phyloP scores from a whole-genome alignment of 1,284 basidiomycete species.

The Cryptococcus sp. region DNA sequence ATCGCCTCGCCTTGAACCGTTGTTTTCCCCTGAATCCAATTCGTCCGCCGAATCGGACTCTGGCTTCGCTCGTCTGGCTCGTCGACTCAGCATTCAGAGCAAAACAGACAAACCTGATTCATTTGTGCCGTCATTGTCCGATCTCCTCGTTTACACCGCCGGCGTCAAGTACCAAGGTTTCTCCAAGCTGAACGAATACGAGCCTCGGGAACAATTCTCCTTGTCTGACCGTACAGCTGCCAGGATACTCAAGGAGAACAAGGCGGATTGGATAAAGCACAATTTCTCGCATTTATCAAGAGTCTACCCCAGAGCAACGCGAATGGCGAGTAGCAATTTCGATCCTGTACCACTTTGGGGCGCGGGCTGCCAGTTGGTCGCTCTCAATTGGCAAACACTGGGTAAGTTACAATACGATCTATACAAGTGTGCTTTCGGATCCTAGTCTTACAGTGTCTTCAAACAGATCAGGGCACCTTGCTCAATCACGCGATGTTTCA shows the following conservation, averaged over 20 bases:
- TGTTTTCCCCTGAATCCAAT: constrained; percentile 32
- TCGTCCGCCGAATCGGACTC: constrained; percentile 50
- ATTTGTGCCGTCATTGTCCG: constrained; percentile 73
- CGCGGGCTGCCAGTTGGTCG: constrained; percentile 88
- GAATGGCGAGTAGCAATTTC: constrained; percentile 85
- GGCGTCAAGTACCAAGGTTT: constrained; percentile 94
- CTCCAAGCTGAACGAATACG: constrained; percentile 85
- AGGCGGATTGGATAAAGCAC: constrained; percentile 84
- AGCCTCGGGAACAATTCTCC: constrained; percentile 86
- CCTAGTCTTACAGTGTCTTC: neutral
- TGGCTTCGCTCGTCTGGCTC: constrained; percentile 36
- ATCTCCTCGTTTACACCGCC: constrained; percentile 88
- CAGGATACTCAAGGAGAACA: constrained; percentile 56
- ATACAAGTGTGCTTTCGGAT: neutral
- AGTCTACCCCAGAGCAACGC: constrained; percentile 82
- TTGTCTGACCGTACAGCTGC: constrained; percentile 80
- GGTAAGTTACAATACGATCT: constrained; percentile 64
- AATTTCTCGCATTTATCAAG: constrained; percentile 81
- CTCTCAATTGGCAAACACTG: constrained; percentile 97
- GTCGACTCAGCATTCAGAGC: constrained; percentile 32
- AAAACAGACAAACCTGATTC: constrained; percentile 44
- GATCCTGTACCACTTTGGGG: constrained; percentile 88
- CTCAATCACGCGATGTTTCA: constrained; percentile 97
- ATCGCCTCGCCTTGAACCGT: constrained; percentile 12
- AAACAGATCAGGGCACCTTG: constrained; percentile 75